These are phyloP conservation scores for Aureobasidium mangrovei DNA, from an alignment of 2,329 filamentous ascomycete genomes.

Conservation along the genomic window DNA sequence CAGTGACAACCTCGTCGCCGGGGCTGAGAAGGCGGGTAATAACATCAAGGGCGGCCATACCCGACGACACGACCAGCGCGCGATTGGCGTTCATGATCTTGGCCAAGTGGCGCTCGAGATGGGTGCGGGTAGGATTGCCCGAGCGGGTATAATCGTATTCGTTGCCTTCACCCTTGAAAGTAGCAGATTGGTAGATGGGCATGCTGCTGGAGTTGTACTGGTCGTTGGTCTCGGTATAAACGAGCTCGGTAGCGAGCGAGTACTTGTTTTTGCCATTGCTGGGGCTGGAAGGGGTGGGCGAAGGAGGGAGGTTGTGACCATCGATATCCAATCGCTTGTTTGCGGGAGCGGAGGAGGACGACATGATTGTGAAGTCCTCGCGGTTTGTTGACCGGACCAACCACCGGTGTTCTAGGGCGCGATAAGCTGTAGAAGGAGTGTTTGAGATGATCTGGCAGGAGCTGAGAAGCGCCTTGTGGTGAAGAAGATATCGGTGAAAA, in stretches of 20 bases:
- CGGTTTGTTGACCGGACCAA: constrained; percentile 11
- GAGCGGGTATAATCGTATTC: constrained; percentile 99
- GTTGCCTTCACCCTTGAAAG: constrained; percentile 78
- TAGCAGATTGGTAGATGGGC: constrained; percentile 95
- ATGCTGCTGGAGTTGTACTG: constrained; percentile 96
- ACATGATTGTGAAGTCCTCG: constrained; percentile 4
- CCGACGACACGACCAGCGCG: constrained; percentile 85
- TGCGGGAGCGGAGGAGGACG: constrained; percentile 2
- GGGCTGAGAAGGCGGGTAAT: constrained; percentile 85
- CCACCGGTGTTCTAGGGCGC: not conserved
- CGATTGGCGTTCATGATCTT: constrained; percentile 98
- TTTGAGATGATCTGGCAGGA: not conserved
- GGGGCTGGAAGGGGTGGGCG: constrained; percentile 86
- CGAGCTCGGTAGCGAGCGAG: constrained; percentile 88
- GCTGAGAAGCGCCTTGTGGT: not conserved
- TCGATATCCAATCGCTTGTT: constrained; percentile 60
- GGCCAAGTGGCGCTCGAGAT: constrained; percentile 90
- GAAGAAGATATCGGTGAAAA: too few relatives aligned
- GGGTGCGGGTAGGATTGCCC: constrained; percentile 90
- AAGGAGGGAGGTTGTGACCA: constrained; percentile 78
- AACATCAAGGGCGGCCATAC: constrained; percentile 95
- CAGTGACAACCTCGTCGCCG: constrained; percentile 93
- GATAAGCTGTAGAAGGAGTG: not conserved
- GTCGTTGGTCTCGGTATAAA: constrained; percentile 91
- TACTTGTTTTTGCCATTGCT: constrained; percentile 71